Base-by-base conservation (phyloP, 495 filamentous ascomycete genomes). In the Trypethelium eluteriae region DNA sequence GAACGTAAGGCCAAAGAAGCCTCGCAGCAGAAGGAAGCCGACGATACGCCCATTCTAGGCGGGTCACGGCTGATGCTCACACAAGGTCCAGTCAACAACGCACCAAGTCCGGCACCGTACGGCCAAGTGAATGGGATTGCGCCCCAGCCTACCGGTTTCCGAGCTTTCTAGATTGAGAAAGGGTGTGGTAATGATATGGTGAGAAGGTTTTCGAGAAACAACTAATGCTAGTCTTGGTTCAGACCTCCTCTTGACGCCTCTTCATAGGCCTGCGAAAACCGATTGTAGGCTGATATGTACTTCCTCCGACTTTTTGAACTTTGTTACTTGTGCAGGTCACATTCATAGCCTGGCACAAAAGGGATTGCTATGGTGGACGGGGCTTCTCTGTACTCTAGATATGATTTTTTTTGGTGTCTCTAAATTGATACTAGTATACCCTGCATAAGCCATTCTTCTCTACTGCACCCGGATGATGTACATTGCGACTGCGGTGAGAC, bases 61-160 rank as follows among this genome's bases (percentile, higher is more conserved):
- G 90, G 89, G 62, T 89, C 86, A 66, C 85, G 94, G n/a, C 82
- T 99, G 62, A 96, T 98, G 93, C 87, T 99, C 71, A 99, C 95
- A n/a, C 92, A 95, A 73, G 94, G 95, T 5, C 88, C 91, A 49
- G 88, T 91, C 53, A 82, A 80, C 57, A 74, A 75, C 49, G 70
- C 82, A 16, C 75, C 64, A 32, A 87, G 67, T 18, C 74, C 75
- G 9, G 74, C 73, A 16, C 74, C 75, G 62, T 78, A 77, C 66
- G 76, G 69, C 4, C 75, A 77, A 69, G 62, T 74, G 11, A 78
- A 78, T 56, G 76, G 76, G 56, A 72, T 78, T 38, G 71, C 72
- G 71, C 73, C 76, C 11, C 77, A 79, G 71, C 71, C 77, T 16
- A 79, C 77, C 12, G 77, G 77, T 14, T 76, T 72, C 65, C 56